Base-by-base conservation (phyloP, 495 filamentous ascomycete species). In the Parathielavia appendiculata region DNA sequence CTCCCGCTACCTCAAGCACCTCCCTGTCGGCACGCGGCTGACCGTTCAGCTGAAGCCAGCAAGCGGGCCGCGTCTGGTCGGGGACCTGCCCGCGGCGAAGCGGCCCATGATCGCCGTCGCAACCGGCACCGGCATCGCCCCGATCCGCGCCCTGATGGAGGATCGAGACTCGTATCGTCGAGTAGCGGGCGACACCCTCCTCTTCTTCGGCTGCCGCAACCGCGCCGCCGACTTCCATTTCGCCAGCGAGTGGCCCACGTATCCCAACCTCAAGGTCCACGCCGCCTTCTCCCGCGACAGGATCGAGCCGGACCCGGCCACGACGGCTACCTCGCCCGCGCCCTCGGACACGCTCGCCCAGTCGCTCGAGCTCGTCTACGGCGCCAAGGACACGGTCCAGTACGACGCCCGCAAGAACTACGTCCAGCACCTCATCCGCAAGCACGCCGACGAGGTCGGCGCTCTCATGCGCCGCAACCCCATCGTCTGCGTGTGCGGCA, bases 101-200 rank as follows among this genome's bases (percentile, higher is more conserved):
- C 56, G 68, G 46, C 88, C 93, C 1, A 76, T 89, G 1, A 73
- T 98, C 38, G 83, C 95, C 68, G 82, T 99, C 39, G 92, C 86
- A 2, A 87, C 93, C 0, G 93, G 93, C 12, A 99, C 93, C 0
- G 93, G 93, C 10, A 75, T 99, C 32, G 95, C 93, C 1, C 93
- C 93, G 0, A 86, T 96, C 67, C 82, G 92, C 0, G 82, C 89
- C 2, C 75, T 97, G 57, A 76, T 95, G 17, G 85, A 86, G 76
- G 85, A 96, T 61, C 77, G 88, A 36, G 36, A 20, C 6, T 23
- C 34, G 5, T 58, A 39, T 13, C n/a, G 50, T 66, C 9, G 45
- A 58, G 26, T 6, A 2, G 62, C 32, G 0, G 71, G 66, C 6
- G 62, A 70, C 8, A 73, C 61, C 13, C 36, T 83, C 5, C 74